phyloP scores from a whole-genome alignment of 73 alveolate species.

The Tetrahymena malaccensis region DNA sequence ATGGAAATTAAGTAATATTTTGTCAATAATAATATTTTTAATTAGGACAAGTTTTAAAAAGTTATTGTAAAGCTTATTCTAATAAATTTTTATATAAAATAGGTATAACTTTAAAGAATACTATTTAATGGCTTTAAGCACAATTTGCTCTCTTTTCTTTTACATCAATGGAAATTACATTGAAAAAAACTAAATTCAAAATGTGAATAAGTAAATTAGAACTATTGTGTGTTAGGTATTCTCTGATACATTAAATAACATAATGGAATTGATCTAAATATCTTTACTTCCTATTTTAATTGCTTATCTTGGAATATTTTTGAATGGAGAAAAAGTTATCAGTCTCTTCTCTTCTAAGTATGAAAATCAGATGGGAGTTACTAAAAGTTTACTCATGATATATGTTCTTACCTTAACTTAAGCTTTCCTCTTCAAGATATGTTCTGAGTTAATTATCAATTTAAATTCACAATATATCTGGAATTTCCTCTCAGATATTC shows the following conservation, averaged over 20 bases:
- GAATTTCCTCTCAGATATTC: not conserved
- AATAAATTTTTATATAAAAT: not conserved
- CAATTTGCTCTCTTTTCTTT: not conserved
- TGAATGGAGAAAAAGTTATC: not conserved
- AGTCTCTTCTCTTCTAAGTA: not conserved
- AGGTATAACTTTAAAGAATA: not conserved
- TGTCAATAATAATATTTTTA: not conserved
- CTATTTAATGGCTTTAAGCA: not conserved
- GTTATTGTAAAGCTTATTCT: not conserved
- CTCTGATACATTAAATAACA: not conserved
- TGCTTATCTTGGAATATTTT: not conserved
- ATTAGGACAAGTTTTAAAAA: too few relatives aligned
- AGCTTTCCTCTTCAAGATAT: not conserved
- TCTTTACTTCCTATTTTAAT: not conserved
- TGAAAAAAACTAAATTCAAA: not conserved
- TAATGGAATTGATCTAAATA: not conserved
- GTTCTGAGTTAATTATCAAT: not conserved
- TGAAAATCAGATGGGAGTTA: not conserved
- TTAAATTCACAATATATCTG: not conserved
- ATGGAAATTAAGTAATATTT: not conserved
- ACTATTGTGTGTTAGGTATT: not conserved
- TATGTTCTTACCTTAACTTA: not conserved
- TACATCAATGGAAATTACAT: not conserved
- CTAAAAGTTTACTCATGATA: not conserved
- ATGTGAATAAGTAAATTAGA: not conserved